Evolutionary conservation across 805 yeast species (phyloP), one percentile per base, ranked within the genome.

Genomic region (Kregervanrija fluxuum): DNA sequence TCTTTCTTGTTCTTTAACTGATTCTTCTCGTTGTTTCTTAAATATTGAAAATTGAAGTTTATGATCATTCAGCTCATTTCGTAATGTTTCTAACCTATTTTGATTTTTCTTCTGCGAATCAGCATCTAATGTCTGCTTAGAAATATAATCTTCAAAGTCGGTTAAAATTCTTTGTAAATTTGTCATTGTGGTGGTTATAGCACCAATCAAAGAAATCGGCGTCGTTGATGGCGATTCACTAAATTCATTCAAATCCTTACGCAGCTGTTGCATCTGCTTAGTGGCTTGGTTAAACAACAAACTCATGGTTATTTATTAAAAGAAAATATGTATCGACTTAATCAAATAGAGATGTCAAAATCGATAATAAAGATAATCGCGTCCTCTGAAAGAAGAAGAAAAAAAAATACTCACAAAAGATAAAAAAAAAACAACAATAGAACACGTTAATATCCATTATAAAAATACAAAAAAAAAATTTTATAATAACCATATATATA

Each of bases 201-300:
- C 79, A 15, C 85, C 80, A 47, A 61, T 48, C 34, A 59, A 42
- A 1, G 95, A 80, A 45, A 85, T 67, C 15, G 95, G 93, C 2
- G 13, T 15, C 16, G 11, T 30, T 8, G 11, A 12, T 77, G 71
- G 71, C 48, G 82, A 78, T 38, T 71, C 67, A 56, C 82, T 90
- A 52, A 91, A 82, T 42, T 69, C 64, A 14, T 74, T 70, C 40
- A 91, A 65, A 54, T 89, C 96, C 48, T 76, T 75, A 47, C 80
- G 75, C 42, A 91, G 66, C 28, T 80, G 71, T 54, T 79, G 86
- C 30, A 88, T 78, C 64, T 90, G 96, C 62, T 87, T 88, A 44
- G 85, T 72, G 8, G 95, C 96, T 62, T 87, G 95, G 66, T 87
- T 91, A 67, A 83, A 88, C 42, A 90, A 70, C 28, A 95, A 81